A percentile compares a stretch with the other conserved stretches of the same genome.
These are phyloP conservation scores for Candida ascalaphidarum DNA, from an alignment of 805 yeast species.

Conservation along the genomic window DNA sequence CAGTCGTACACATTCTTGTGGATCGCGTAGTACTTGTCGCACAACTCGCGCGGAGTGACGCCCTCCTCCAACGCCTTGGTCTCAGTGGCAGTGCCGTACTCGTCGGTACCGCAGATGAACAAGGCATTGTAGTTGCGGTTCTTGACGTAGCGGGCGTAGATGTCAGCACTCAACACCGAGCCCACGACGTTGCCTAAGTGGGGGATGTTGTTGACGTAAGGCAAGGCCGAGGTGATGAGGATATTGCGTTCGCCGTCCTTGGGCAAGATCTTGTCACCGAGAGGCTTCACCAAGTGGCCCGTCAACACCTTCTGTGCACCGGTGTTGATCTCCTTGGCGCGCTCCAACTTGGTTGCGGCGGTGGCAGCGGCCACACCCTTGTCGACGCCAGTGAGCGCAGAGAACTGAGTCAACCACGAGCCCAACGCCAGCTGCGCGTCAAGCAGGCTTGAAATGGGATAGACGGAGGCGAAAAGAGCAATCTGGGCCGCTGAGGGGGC, in stretches of 20 bases:
- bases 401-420: constrained; percentile 37
- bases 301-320: constrained; percentile 26
- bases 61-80: constrained; percentile 95
- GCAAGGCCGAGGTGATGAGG: constrained; percentile 90
- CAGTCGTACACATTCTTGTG: constrained; percentile 91
- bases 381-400: constrained; percentile 28
- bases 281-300: constrained; percentile 24
- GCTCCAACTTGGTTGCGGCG: constrained; percentile 34
- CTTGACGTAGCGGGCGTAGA: constrained; percentile 83
- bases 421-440: no score
- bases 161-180: constrained; percentile 89
- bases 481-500: constrained; percentile 42
- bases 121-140: constrained; percentile 82
- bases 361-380: constrained; percentile 40
- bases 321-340: constrained; percentile 29
- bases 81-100: constrained; percentile 99
- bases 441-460: constrained; percentile 23
- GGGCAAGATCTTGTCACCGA: constrained; percentile 39
- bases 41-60: constrained; percentile 78
- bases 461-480: constrained; percentile 51
- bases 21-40: constrained; percentile 81
- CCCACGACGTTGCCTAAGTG: constrained; percentile 97
- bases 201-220: constrained; percentile 97
- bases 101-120: constrained; percentile 95
- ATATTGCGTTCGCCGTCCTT: constrained; percentile 68